Evolutionary conservation across 352 stramenopile species (phyloP).

Genomic region (Globisporangium abappressorium): DNA sequence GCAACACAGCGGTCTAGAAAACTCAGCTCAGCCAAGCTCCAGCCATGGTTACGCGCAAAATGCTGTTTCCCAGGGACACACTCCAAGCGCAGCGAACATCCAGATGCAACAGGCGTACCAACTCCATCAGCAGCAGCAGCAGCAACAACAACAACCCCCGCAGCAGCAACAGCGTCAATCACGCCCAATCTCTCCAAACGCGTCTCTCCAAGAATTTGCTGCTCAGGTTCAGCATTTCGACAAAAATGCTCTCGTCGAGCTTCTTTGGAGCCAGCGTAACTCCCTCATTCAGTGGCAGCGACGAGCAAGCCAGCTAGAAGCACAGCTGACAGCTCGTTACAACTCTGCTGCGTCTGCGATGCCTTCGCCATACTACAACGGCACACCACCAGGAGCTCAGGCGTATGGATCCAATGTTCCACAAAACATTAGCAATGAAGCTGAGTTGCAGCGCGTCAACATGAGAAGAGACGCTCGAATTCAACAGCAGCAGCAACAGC

Average conservation of each 20-base stretch:
- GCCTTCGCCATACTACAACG: constrained; percentile 40
- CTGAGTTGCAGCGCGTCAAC: constrained; percentile 47
- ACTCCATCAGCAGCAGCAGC: constrained; percentile 29
- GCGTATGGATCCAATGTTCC: constrained; percentile 21
- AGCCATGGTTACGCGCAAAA: constrained; percentile 11
- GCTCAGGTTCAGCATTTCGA: constrained; percentile 69
- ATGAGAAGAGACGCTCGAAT: constrained; percentile 33
- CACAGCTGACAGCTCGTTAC: constrained; percentile 31
- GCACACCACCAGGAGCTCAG: constrained; percentile 21
- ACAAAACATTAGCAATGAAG: constrained; percentile 33
- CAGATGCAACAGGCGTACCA: constrained; percentile 22
- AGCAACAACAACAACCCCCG: constrained; percentile 29
- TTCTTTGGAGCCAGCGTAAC: constrained; percentile 70
- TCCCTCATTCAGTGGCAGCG: constrained; percentile 63
- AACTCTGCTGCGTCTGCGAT: constrained; percentile 15
- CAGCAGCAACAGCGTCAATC: constrained; percentile 30
- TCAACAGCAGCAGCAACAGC: constrained; percentile 19
- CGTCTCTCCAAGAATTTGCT: constrained; percentile 59
- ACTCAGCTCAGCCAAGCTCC: constrained; percentile 1
- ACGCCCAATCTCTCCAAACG: constrained; percentile 12
- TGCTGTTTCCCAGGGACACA: not conserved
- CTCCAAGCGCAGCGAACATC: constrained; percentile 10
- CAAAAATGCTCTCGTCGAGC: constrained; percentile 59
- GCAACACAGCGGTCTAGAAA: constrained; percentile 11
- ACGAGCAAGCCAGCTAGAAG: constrained; percentile 46